Percentiles rank a stretch among this genome's conserved stretches.
Evolutionary conservation across 2,329 filamentous ascomycete genomes (phyloP).

Genomic region (Microascus cirrosus): DNA sequence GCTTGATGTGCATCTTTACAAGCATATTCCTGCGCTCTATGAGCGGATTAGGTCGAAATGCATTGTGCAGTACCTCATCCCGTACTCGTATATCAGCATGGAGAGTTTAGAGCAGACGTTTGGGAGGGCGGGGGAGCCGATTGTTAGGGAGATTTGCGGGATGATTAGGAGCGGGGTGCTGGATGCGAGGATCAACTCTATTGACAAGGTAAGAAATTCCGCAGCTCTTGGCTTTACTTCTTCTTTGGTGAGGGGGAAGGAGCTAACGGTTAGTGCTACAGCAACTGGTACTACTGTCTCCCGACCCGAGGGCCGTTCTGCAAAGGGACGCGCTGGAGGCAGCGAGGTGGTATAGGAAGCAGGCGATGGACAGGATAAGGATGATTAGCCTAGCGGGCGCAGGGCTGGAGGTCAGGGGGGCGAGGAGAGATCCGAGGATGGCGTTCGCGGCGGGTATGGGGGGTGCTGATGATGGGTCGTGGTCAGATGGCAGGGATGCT

Average conservation of each 20-base stretch:
- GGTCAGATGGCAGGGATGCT: constrained; percentile 13
- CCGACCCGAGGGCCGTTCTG: constrained; percentile 55
- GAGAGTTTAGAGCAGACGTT: constrained; percentile 71
- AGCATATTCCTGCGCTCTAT: constrained; percentile 62
- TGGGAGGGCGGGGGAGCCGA: constrained; percentile 45
- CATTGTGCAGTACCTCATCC: constrained; percentile 84
- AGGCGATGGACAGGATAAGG: constrained; percentile 65
- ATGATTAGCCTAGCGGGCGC: constrained; percentile 66
- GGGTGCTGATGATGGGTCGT: constrained; percentile 21
- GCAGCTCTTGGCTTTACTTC: background rate
- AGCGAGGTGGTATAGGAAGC: constrained; percentile 60
- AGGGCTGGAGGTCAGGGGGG: constrained; percentile 40
- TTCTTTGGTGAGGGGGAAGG: background rate
- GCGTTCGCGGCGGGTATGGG: constrained; percentile 4
- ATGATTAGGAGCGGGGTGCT: constrained; percentile 68
- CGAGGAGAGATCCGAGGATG: constrained; percentile 14
- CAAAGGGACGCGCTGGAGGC: constrained; percentile 59
- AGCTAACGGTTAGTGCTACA: constrained; percentile 17
- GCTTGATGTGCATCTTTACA: constrained; percentile 78
- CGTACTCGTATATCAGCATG: constrained; percentile 79
- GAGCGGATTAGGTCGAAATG: constrained; percentile 73
- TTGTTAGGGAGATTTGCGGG: constrained; percentile 62
- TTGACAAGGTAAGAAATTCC: constrained; percentile 56
- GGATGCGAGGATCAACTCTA: constrained; percentile 73
- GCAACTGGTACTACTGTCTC: constrained; percentile 62